Conservation (phyloP, 1,284 basidiomycete genomes). For the Ustilago hordei region DNA sequence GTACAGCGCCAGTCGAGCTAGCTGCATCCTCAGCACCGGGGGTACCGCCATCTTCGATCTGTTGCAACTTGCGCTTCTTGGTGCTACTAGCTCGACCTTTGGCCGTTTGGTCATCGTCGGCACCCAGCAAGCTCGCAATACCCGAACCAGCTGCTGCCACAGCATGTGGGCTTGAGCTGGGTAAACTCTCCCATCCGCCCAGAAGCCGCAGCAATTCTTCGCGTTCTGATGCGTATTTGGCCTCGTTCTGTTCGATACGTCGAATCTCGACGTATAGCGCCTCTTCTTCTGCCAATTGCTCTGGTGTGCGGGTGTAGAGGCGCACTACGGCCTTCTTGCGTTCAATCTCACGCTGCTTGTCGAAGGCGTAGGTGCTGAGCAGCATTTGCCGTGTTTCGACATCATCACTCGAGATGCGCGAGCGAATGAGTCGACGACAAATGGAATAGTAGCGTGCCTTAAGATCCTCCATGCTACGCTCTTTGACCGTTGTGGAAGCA, state of each 20-base stretch:
- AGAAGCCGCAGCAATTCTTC: slow-evolving; percentile 89
- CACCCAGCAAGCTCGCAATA: slow-evolving; percentile 41
- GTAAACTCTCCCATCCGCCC: slow-evolving; percentile 69
- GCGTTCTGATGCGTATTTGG: slow-evolving; percentile 86
- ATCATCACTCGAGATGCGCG: slow-evolving; percentile 72
- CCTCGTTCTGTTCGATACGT: slow-evolving; percentile 91
- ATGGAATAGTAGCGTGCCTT: slow-evolving; percentile 95
- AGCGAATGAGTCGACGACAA: slow-evolving; percentile 86
- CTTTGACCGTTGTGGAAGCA: slow-evolving; percentile 20
- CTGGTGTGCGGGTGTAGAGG: slow-evolving; percentile 85
- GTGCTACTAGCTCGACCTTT: slow-evolving; percentile 31
- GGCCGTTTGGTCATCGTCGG: slow-evolving; percentile 23
- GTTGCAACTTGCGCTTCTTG: slow-evolving; percentile 55
- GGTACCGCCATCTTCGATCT: slow-evolving; percentile 29
- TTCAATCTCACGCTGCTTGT: slow-evolving; percentile 83
- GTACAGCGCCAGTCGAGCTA: slow-evolving; percentile 13
- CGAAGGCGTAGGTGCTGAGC: slow-evolving; percentile 69
- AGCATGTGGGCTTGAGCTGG: slow-evolving; percentile 53
- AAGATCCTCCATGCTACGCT: slow-evolving; percentile 77
- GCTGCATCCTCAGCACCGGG: slow-evolving; percentile 33
- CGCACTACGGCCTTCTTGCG: slow-evolving; percentile 89
- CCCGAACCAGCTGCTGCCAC: slow-evolving; percentile 65
- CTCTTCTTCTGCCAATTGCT: slow-evolving; percentile 94
- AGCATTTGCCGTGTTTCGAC: slow-evolving; percentile 60
- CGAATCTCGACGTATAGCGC: slow-evolving; percentile 94